A percentile compares a stretch with the other conserved stretches of the same genome.
Evolutionary conservation across 176 grass and related monocot genomes (phyloP).

Genomic region (Phoenix dactylifera): DNA sequence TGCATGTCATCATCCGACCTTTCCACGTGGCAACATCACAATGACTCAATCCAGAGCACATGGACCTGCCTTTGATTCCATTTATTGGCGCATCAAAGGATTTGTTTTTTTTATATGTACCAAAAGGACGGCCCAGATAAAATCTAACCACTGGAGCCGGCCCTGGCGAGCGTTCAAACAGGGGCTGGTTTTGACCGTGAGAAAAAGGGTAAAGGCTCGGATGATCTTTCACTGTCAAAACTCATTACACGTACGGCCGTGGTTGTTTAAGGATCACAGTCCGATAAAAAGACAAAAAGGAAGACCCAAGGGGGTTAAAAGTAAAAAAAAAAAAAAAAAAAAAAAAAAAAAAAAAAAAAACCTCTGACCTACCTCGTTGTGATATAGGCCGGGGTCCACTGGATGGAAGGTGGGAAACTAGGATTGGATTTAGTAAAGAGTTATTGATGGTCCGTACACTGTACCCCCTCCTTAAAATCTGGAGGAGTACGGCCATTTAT

Average conservation of each 20-base stretch:
- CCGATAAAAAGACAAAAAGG: neutral
- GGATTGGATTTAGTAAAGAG: too few species aligned
- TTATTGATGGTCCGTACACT: too few species aligned
- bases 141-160: neutral
- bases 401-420: too few species aligned
- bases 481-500: too few species aligned
- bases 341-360: neutral
- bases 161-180: neutral
- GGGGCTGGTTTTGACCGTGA: neutral
- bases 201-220: neutral
- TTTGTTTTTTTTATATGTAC: neutral
- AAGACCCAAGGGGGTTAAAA: neutral
- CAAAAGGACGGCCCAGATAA: neutral
- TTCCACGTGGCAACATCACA: too few species aligned
- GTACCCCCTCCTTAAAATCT: too few species aligned
- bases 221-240: conserved; percentile 18
- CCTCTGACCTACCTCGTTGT: too few species aligned
- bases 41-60: too few species aligned
- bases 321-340: neutral
- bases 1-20: too few species aligned
- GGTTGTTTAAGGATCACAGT: neutral
- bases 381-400: too few species aligned
- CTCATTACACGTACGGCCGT: conserved; percentile 4
- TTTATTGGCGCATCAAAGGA: too few species aligned
- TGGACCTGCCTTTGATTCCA: too few species aligned